These are phyloP conservation scores for Jasminum sambac DNA, from an alignment of 257 asterid genomes.

Conservation along the genomic window DNA sequence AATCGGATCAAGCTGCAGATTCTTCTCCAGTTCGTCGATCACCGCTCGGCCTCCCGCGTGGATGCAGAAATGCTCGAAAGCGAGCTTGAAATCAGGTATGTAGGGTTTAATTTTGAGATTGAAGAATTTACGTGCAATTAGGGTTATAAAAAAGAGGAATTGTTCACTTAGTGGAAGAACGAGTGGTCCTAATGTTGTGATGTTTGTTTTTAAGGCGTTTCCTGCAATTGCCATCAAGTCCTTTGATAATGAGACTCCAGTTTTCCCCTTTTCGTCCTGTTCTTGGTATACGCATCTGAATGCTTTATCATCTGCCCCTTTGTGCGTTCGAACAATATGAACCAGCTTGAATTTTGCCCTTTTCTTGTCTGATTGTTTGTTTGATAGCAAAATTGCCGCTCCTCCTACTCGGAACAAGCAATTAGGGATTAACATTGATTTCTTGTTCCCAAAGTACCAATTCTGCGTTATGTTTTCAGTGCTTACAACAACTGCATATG, in stretches of 20 bases:
- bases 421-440: slow-evolving; percentile 48
- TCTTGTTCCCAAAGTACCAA: slow-evolving; percentile 41
- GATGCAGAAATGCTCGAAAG: slow-evolving; percentile 46
- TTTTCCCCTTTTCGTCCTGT: slow-evolving; percentile 32
- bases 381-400: slow-evolving; percentile 34
- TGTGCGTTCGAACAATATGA: slow-evolving; percentile 36
- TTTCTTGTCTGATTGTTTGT: slow-evolving; percentile 24
- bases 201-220: slow-evolving; percentile 36
- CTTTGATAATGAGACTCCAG: slow-evolving; percentile 42
- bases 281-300: slow-evolving; percentile 39
- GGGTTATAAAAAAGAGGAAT: slow-evolving; percentile 28
- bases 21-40: slow-evolving; percentile 47
- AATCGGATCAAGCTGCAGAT: slow-evolving; percentile 27
- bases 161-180: slow-evolving; percentile 47
- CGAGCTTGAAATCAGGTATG: slow-evolving; percentile 44
- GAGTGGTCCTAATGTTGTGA: slow-evolving; percentile 40
- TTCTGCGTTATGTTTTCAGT: slow-evolving; percentile 44
- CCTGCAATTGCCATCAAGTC: slow-evolving; percentile 44
- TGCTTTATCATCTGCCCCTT: slow-evolving; percentile 34
- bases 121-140: slow-evolving; percentile 21
- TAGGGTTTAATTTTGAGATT: slow-evolving; percentile 29
- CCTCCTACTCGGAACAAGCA: slow-evolving; percentile 46
- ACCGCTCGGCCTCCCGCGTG: slow-evolving; percentile 52
- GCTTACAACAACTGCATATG: slow-evolving; percentile 44
- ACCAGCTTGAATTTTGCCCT: slow-evolving; percentile 40